phyloP scores from a whole-genome alignment of 208 protist genomes.

The Herpetomonas tarakana region DNA sequence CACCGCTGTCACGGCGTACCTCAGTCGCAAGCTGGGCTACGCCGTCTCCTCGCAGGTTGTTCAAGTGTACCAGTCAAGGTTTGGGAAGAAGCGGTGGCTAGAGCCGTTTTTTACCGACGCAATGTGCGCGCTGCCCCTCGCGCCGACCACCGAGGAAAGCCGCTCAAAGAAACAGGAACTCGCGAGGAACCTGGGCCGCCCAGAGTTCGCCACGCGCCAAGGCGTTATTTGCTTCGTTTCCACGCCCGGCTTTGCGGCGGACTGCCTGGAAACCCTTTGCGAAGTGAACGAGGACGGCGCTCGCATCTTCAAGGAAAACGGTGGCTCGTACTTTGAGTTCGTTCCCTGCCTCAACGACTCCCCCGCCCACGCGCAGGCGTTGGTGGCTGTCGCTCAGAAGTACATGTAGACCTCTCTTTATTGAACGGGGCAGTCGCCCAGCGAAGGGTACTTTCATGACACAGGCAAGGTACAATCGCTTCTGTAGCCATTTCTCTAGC shows the following conservation, averaged over 20 bases:
- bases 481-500: no score
- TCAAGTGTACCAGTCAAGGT: constrained; percentile 47
- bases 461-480: no score
- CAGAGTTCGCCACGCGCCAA: constrained; percentile 5
- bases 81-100: constrained; percentile 46
- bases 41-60: constrained; percentile 13
- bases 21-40: constrained; percentile 9
- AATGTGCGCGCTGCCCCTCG: constrained; percentile 13
- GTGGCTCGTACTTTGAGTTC: constrained; percentile 21
- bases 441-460: no score
- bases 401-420: no score
- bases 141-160: background rate
- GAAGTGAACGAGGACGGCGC: constrained; percentile 23
- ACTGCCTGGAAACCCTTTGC: constrained; percentile 45
- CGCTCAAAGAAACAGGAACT: constrained; percentile 10
- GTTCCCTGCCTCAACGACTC: constrained; percentile 40
- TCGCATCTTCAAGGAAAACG: constrained; percentile 25
- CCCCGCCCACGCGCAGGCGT: constrained; percentile 18
- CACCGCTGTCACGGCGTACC: constrained; percentile 1
- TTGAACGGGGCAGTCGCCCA: no score
- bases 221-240: constrained; percentile 21
- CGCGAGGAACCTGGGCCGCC: constrained; percentile 9
- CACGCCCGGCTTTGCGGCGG: constrained; percentile 31
- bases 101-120: constrained; percentile 27
- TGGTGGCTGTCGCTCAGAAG: no score